Percentiles rank a stretch among this genome's conserved stretches.
Evolutionary conservation across 148 eudicot genomes (phyloP).

Genomic region (Cornus suecica): DNA sequence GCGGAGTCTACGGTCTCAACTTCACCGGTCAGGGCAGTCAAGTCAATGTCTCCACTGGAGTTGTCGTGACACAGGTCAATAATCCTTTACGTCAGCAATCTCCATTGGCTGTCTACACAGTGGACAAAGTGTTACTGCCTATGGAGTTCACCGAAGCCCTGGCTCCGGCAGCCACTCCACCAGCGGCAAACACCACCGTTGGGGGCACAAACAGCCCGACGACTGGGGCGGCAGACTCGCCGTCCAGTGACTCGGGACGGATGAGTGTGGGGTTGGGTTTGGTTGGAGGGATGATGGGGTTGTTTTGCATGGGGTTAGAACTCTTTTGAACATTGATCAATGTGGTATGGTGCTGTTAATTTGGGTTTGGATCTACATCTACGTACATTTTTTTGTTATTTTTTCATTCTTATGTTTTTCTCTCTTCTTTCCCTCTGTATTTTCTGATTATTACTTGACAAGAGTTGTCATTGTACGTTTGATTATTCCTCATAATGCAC

Average conservation of each 20-base stretch:
- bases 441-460: neutral
- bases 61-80: conserved; percentile 31
- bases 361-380: neutral
- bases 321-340: conserved; percentile 22
- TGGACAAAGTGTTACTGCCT: conserved; percentile 69
- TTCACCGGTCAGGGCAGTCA: conserved; percentile 41
- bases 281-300: conserved; percentile 32
- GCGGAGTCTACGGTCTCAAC: conserved; percentile 38
- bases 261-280: conserved; percentile 39
- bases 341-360: neutral
- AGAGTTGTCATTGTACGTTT: neutral
- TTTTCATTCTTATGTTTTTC: neutral
- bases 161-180: conserved; percentile 30
- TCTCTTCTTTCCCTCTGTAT: neutral
- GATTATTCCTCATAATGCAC: too few species aligned
- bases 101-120: conserved; percentile 56
- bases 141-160: conserved; percentile 32
- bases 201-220: conserved; percentile 9
- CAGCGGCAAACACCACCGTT: neutral
- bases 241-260: conserved; percentile 25
- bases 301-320: conserved; percentile 40
- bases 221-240: conserved; percentile 10
- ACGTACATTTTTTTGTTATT: neutral
- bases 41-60: conserved; percentile 59
- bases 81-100: conserved; percentile 37